Percentiles rank a stretch among this genome's conserved stretches.
Evolutionary conservation across 306 rosid species (phyloP).

Genomic region (Calophaca sinica): DNA sequence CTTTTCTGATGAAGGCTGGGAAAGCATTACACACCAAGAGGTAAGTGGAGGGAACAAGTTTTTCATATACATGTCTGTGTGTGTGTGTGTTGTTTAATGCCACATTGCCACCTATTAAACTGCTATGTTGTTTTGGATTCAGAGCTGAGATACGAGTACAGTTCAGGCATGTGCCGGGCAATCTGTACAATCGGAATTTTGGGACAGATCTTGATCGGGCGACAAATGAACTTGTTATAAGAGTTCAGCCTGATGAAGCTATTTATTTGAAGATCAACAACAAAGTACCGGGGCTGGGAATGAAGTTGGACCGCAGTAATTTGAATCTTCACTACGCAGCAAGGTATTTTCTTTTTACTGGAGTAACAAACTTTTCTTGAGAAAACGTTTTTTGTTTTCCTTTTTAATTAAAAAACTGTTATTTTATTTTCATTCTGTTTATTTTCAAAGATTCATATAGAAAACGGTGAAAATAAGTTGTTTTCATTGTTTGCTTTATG

Average conservation of each 20-base stretch:
- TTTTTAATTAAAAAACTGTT: neutral
- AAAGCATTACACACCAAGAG: constrained; percentile 85
- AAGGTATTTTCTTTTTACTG: constrained; percentile 56
- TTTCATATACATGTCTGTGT: neutral
- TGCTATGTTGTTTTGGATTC: constrained; percentile 40
- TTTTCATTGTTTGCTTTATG: too few relatives aligned
- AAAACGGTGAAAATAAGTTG: too few relatives aligned
- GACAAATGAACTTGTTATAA: constrained; percentile 88
- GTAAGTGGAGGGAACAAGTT: constrained; percentile 46
- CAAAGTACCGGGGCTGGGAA: constrained; percentile 90
- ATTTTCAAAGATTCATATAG: too few relatives aligned
- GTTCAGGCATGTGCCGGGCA: constrained; percentile 93
- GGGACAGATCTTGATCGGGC: constrained; percentile 81
- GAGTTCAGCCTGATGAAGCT: constrained; percentile 97
- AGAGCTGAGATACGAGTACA: constrained; percentile 96
- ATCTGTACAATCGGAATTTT: constrained; percentile 74
- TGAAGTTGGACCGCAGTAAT: constrained; percentile 86
- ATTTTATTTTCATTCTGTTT: too few relatives aligned
- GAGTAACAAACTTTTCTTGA: neutral
- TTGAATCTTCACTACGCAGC: constrained; percentile 91
- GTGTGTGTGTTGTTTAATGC: constrained; percentile 1
- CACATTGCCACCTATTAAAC: neutral
- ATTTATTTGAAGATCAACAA: constrained; percentile 86
- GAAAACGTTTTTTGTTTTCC: too few relatives aligned
- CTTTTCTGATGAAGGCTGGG: constrained; percentile 93